These are phyloP conservation scores for Allodekkera sacchari DNA, from an alignment of 805 yeast genomes.

Conservation along the genomic window DNA sequence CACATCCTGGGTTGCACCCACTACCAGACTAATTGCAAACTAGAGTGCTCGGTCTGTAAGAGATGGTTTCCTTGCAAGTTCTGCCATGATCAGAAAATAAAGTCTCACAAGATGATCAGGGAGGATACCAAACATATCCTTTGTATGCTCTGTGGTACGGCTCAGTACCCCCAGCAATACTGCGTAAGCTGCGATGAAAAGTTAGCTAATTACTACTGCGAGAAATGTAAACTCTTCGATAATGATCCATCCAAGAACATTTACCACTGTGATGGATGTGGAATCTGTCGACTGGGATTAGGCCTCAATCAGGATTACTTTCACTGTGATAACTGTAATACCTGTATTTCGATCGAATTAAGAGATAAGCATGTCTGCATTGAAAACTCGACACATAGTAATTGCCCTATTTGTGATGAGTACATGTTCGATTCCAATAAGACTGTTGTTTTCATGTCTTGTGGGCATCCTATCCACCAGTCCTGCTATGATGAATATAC, in stretches of 20 bases:
- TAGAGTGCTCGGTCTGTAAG: constrained; percentile 69
- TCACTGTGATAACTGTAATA: constrained; percentile 86
- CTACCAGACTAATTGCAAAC: constrained; percentile 74
- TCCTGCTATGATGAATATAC: constrained; percentile 73
- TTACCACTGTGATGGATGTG: constrained; percentile 89
- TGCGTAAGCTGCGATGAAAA: constrained; percentile 62
- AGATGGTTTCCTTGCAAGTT: constrained; percentile 77
- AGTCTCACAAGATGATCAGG: constrained; percentile 51
- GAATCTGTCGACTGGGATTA: constrained; percentile 83
- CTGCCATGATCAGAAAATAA: constrained; percentile 66
- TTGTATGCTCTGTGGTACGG: constrained; percentile 72
- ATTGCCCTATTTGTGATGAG: constrained; percentile 91
- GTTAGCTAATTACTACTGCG: constrained; percentile 73
- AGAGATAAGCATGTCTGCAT: constrained; percentile 75
- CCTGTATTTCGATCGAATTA: constrained; percentile 76
- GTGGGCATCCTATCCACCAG: constrained; percentile 94
- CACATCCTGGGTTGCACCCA: constrained; percentile 69
- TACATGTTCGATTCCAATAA: constrained; percentile 76
- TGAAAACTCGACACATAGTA: constrained; percentile 79
- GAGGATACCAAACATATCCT: constrained; percentile 56
- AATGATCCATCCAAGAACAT: constrained; percentile 71
- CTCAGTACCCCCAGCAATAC: constrained; percentile 64
- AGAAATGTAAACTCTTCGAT: constrained; percentile 73
- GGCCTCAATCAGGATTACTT: constrained; percentile 86
- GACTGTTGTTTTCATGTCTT: constrained; percentile 84